Base-by-base conservation (phyloP, 2,329 filamentous ascomycete species). In the Cladosporium austrohemisphaericum region DNA sequence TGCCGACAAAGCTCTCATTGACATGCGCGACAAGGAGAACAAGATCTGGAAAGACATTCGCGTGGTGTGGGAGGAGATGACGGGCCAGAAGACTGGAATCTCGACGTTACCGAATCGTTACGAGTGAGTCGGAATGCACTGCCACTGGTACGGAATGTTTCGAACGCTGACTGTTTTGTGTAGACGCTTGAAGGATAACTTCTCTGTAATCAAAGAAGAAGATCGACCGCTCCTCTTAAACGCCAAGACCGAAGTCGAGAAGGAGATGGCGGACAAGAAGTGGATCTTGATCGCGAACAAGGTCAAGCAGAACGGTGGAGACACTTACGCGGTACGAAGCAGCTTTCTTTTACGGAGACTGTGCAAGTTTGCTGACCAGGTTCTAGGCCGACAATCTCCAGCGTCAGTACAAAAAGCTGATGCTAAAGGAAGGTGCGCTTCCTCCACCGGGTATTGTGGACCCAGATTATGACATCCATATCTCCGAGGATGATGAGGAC, bases 321-420 rank as follows among this genome's bases (percentile, higher is more conserved):
- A 55, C 11, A 59, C 58, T 20, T 72, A 71, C 47, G 23, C 33
- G 19, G 44, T 47, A 31, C 3, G 14, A 18, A 8, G 16, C 9
- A 6, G 14, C 5, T 16, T 8, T 35, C 16, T 35, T 35, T 8
- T n/a, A 10, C 19, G n/a, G n/a, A 8, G n/a, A 33, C n/a, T 33
- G 7, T 35, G 18, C 3, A 11, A 31, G 5, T 29, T 19, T 29
- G 33, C 43, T 47, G 23, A 47, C 14, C 22, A 11, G 4, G 7
- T 13, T 31, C 3, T 57, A 68, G 28, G 49, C 56, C 7, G 53
- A 61, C 14, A 59, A 62, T 6, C 51, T 72, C 19, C 63, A 67
- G 59, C 66, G 69, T 53, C 67, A 68, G 55, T 70, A 66, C 54
- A 71, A 70, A 61, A 67, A 71, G 54, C 43, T 71, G 29, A 63